phyloP scores from a whole-genome alignment of 2,329 filamentous ascomycete species.

The Pseudohalonectria lignicola region DNA sequence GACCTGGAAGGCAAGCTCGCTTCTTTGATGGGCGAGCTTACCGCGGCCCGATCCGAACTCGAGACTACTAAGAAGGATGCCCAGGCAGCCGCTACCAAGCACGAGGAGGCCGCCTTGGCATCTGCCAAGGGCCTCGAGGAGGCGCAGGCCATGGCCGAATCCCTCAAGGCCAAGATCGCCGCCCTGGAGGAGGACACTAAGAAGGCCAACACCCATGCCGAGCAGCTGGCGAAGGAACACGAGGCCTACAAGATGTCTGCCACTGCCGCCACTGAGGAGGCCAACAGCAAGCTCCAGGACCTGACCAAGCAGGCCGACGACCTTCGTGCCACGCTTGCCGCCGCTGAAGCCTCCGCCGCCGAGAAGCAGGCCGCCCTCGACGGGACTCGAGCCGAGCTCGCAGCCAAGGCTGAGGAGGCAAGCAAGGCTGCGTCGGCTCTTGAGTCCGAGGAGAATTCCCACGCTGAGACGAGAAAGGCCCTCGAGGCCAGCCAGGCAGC shows the following conservation, averaged over 20 bases:
- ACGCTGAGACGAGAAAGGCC: slow-evolving; percentile 1
- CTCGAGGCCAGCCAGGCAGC: slow-evolving; percentile 1
- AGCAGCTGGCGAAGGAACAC: slow-evolving; percentile 3
- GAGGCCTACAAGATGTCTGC: slow-evolving; percentile 3
- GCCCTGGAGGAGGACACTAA: slow-evolving; percentile 1
- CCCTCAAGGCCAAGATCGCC: slow-evolving; percentile 2
- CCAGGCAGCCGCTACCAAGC: slow-evolving; percentile 2
- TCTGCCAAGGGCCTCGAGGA: not conserved
- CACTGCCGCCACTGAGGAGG: not conserved
- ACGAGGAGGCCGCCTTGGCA: slow-evolving; percentile 2
- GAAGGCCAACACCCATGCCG: slow-evolving; percentile 1
- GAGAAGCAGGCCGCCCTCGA: slow-evolving; percentile 3
- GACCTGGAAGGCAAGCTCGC: slow-evolving; percentile 5
- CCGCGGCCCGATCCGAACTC: slow-evolving; percentile 2
- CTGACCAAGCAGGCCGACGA: slow-evolving; percentile 2
- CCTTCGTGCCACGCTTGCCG: slow-evolving; percentile 1
- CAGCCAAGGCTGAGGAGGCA: slow-evolving; percentile 2
- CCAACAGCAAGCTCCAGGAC: not conserved
- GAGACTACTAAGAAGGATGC: slow-evolving; percentile 3
- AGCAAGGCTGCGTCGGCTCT: not conserved
- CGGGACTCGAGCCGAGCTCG: slow-evolving; percentile 2
- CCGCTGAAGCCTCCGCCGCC: not conserved
- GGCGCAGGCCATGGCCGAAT: not conserved
- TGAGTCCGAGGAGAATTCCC: slow-evolving; percentile 2
- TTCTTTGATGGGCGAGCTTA: slow-evolving; percentile 1